phyloP scores from a whole-genome alignment of 768 basidiomycete species.

The Collybiopsis confluens region DNA sequence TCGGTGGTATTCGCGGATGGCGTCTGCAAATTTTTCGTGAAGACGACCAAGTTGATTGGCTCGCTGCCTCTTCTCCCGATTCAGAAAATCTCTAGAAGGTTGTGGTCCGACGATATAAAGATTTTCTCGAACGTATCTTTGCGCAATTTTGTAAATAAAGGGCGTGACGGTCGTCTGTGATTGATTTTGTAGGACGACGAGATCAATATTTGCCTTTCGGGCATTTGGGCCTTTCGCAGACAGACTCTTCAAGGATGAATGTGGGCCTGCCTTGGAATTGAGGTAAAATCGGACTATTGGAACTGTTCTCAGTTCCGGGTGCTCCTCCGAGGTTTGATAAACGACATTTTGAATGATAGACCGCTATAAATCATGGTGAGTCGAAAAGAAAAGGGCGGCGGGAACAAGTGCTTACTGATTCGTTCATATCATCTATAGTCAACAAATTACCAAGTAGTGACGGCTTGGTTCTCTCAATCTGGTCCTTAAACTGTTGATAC shows the following conservation, averaged over 20 bases:
- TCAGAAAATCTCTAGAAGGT: conserved; percentile 26
- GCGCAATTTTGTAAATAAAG: conserved; percentile 46
- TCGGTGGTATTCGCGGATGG: not conserved
- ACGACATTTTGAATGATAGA: not conserved
- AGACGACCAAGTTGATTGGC: not conserved
- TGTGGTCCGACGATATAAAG: conserved; percentile 50
- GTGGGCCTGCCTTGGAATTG: not conserved
- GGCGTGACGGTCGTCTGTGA: conserved; percentile 61
- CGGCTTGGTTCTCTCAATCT: conserved; percentile 18
- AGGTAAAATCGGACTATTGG: not conserved
- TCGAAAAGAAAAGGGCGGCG: too few relatives aligned
- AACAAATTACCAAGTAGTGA: not conserved
- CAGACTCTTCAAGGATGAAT: not conserved
- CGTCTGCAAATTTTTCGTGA: not conserved
- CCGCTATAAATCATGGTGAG: not conserved
- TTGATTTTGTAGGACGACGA: conserved; percentile 54
- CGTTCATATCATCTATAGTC: not conserved
- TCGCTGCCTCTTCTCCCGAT: conserved; percentile 19
- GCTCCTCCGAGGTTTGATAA: not conserved
- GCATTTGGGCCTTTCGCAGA: not conserved
- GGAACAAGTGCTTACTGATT: not conserved
- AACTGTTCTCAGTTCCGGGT: not conserved
- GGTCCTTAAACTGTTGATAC: conserved; percentile 31
- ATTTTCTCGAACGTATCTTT: conserved; percentile 48
- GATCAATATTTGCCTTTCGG: conserved; percentile 43